Evolutionary conservation across 257 asterid species (phyloP), one percentile per base, ranked within the genome.

Genomic region (Solanum chmielewskii): DNA sequence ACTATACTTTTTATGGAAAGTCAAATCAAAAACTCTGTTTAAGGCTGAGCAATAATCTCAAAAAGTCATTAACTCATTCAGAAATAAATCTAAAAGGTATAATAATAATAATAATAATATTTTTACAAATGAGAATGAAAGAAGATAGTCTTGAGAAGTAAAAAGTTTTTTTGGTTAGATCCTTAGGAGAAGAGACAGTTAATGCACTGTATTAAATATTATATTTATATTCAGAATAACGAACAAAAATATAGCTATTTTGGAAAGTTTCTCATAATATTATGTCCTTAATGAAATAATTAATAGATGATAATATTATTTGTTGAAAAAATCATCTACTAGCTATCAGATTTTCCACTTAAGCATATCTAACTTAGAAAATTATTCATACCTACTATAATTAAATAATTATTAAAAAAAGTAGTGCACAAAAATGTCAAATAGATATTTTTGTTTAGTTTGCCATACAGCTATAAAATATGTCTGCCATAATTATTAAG

Each of bases 381-480:
- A 76, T 76, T 41, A 76, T 76, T 23, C 7, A 71, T 18, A 71
- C 47, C 44, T 33, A 33, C 78, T 71, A 71, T 16, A 71, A 18
- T 2, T 6, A 70, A 31, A 70, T 70, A 39, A 39, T 39, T 6
- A 39, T 11, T 25, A 23, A 47, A 29, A 33, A 71, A 31, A 31
- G 2, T 18, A 18, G 27, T 71, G 15, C 78, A 33, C 23, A n/a
- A 6, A 76, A 85, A 68, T 60, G 59, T 68, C 77, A 33, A 85
- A 25, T 59, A 83, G 39, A 37, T 74, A 82, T 88, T 86, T 86
- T 21, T 7, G 7, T 25, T 78, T 49, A 13, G 62, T 89, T 83
- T 89, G 89, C 86, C 47, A 44, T 86, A 85, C 92, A 91, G 92
- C 94, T 93, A 92, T 89, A 35, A 52, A 8, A 73, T 89, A 89